phyloP scores from a whole-genome alignment of 139 green algal genomes.

The Pycnococcus provasolii region DNA sequence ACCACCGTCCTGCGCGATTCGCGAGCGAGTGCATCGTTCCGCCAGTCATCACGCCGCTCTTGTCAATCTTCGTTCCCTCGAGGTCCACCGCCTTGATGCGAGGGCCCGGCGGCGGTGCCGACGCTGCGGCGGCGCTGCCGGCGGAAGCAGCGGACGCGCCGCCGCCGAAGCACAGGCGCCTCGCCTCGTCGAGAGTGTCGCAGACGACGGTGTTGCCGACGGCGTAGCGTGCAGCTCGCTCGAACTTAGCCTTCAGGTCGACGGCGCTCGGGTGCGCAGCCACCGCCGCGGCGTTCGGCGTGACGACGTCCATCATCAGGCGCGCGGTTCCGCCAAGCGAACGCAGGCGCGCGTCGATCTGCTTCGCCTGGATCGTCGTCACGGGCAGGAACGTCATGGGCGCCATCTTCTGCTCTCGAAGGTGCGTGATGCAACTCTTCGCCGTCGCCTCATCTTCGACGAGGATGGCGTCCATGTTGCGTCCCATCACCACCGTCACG shows the following conservation, averaged over 20 bases:
- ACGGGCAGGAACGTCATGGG: slow-evolving; percentile 84
- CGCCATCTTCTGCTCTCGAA: slow-evolving; percentile 53
- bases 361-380: slow-evolving; percentile 41
- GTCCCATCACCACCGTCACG: slow-evolving; percentile 68
- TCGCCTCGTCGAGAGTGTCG: slow-evolving; percentile 68
- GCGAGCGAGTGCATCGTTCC: slow-evolving; percentile 27
- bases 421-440: slow-evolving; percentile 62
- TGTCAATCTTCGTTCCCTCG: slow-evolving; percentile 80
- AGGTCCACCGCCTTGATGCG: slow-evolving; percentile 52
- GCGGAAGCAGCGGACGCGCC: slow-evolving; percentile 21
- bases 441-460: slow-evolving; percentile 62
- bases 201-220: slow-evolving; percentile 81
- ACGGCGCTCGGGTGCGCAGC: too few species aligned
- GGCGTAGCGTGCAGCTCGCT: slow-evolving; percentile 57
- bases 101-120: not conserved
- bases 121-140: not conserved
- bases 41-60: slow-evolving; percentile 70
- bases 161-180: slow-evolving; percentile 48
- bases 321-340: slow-evolving; percentile 55
- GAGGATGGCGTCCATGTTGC: slow-evolving; percentile 79
- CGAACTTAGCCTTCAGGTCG: slow-evolving; percentile 12
- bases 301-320: slow-evolving; percentile 72
- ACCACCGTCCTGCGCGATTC: too few species aligned
- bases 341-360: slow-evolving; percentile 67
- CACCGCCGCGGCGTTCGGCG: slow-evolving; percentile 31